Evolutionary conservation across 495 filamentous ascomycete genomes (phyloP).

Genomic region (Penicillium paxilli): DNA sequence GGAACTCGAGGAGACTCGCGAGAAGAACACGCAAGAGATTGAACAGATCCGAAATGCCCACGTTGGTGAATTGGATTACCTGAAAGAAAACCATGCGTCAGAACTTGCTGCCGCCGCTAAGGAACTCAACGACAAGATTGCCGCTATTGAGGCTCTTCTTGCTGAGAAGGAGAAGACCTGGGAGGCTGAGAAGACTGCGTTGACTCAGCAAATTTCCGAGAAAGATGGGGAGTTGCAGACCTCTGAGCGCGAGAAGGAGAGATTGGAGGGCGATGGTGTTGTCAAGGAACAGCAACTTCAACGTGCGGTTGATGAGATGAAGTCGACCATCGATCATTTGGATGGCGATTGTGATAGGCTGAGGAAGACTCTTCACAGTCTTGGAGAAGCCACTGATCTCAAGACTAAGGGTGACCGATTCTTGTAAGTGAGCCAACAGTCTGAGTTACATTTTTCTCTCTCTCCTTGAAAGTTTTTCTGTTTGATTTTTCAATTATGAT

Average conservation of each 20-base stretch:
- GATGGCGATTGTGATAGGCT: slow-evolving; percentile 57
- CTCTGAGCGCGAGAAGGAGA: slow-evolving; percentile 50
- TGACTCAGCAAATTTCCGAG: slow-evolving; percentile 39
- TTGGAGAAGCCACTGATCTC: slow-evolving; percentile 60
- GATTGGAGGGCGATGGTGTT: slow-evolving; percentile 44
- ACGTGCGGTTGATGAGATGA: slow-evolving; percentile 49
- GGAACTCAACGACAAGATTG: slow-evolving; percentile 38
- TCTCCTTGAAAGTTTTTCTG: slow-evolving; percentile 7
- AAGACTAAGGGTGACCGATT: slow-evolving; percentile 61
- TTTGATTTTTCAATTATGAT: slow-evolving; percentile 16
- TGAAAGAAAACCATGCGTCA: slow-evolving; percentile 22
- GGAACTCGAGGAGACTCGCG: slow-evolving; percentile 31
- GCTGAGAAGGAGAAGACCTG: slow-evolving; percentile 40
- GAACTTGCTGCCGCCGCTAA: slow-evolving; percentile 30
- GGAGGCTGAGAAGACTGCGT: slow-evolving; percentile 30
- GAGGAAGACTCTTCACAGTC: slow-evolving; percentile 56
- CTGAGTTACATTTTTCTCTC: slow-evolving; percentile 23
- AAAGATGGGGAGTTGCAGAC: slow-evolving; percentile 37
- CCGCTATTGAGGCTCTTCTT: slow-evolving; percentile 34
- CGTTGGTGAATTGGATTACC: slow-evolving; percentile 28
- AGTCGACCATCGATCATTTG: slow-evolving; percentile 51
- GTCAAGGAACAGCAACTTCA: slow-evolving; percentile 53
- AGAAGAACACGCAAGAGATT: slow-evolving; percentile 17
- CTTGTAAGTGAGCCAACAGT: slow-evolving; percentile 56
- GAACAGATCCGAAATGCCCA: slow-evolving; percentile 24